Conservation (phyloP, 1,284 basidiomycete genomes). For the Vanrija sp. region DNA sequence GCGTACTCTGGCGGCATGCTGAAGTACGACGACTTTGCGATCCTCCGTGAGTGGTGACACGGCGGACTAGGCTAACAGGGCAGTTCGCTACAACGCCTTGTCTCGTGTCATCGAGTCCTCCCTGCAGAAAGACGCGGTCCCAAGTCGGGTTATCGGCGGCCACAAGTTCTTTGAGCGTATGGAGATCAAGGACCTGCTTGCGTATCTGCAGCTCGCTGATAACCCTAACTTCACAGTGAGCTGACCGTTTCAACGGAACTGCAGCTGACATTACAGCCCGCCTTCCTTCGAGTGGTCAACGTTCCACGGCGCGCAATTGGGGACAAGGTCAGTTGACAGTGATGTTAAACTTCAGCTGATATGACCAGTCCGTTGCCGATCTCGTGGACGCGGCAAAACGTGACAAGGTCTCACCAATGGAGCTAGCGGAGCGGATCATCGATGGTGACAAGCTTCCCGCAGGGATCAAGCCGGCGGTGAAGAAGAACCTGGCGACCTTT, state of each 20-base stretch:
- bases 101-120: conserved; percentile 74
- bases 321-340: conserved; percentile 60
- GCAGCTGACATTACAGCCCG: conserved; percentile 51
- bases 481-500: conserved; percentile 61
- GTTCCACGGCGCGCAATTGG: conserved; percentile 72
- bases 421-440: conserved; percentile 61
- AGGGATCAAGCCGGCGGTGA: conserved; percentile 64
- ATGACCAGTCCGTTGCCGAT: conserved; percentile 59
- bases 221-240: conserved; percentile 65
- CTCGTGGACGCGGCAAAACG: conserved; percentile 58
- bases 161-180: conserved; percentile 83
- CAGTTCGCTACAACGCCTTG: conserved; percentile 78
- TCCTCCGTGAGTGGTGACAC: conserved; percentile 62
- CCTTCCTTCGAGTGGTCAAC: conserved; percentile 74
- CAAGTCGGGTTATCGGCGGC: conserved; percentile 71
- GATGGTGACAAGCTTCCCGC: conserved; percentile 55
- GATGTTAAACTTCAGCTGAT: not conserved
- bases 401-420: conserved; percentile 58
- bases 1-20: conserved; percentile 70
- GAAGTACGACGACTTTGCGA: conserved; percentile 69
- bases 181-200: conserved; percentile 83
- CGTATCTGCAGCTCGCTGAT: conserved; percentile 79
- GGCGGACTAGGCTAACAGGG: not conserved
- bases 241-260: not conserved
- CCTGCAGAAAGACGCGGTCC: conserved; percentile 72